Conservation (phyloP, 169 alveolate genomes). For the Perkinsus marinus region DNA sequence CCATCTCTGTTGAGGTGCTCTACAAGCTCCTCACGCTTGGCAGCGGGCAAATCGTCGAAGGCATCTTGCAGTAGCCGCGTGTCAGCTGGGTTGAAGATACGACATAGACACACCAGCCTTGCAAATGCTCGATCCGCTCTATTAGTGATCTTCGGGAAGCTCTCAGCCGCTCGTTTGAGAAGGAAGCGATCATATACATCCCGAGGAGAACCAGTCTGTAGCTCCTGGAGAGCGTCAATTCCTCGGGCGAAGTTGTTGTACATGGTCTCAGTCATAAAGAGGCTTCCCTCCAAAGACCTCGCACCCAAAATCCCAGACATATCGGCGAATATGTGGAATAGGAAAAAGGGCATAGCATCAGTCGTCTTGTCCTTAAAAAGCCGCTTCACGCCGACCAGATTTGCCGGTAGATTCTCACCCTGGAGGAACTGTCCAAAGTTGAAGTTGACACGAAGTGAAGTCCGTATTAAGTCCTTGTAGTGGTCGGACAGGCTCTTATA, state of each 20-base stretch:
- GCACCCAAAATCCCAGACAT: background rate
- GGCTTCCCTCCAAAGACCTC: background rate
- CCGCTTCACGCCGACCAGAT: background rate
- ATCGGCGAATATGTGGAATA: background rate
- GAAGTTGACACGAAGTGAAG: background rate
- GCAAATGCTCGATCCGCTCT: background rate
- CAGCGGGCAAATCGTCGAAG: background rate
- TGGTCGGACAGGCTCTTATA: background rate
- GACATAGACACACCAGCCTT: background rate
- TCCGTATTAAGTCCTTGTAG: background rate
- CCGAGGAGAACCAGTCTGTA: background rate
- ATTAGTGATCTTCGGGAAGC: background rate
- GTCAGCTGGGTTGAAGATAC: background rate
- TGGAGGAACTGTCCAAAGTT: conserved; percentile 3
- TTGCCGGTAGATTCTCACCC: background rate
- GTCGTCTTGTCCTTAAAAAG: background rate
- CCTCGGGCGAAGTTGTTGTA: background rate
- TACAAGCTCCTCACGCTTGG: background rate
- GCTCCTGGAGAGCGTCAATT: background rate
- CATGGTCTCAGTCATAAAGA: background rate
- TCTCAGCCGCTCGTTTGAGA: background rate
- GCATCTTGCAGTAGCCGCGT: background rate
- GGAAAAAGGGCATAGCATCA: background rate
- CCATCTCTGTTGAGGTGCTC: conserved; percentile 1
- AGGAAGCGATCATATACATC: background rate